These are phyloP conservation scores for Hypoxylon perforatum DNA, from an alignment of 495 filamentous ascomycete genomes.

Conservation along the genomic window DNA sequence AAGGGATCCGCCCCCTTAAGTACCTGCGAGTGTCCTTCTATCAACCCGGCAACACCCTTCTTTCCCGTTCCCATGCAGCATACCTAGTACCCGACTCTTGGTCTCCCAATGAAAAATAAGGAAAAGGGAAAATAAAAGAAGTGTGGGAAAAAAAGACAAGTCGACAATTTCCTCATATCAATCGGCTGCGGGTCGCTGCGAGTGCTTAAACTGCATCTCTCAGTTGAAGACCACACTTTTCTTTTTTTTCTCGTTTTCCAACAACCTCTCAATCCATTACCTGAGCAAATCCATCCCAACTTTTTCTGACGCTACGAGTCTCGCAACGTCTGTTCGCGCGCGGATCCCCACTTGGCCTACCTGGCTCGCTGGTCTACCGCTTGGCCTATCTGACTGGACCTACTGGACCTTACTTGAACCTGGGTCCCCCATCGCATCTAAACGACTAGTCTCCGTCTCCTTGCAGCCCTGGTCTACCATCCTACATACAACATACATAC, in stretches of 20 bases:
- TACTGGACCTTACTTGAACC: slow-evolving; percentile 1
- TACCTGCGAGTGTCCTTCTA: slow-evolving; percentile 35
- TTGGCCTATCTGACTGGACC: too few species aligned
- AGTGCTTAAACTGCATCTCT: slow-evolving; percentile 27
- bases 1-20: slow-evolving; percentile 29
- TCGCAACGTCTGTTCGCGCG: slow-evolving; percentile 42
- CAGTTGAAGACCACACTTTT: slow-evolving; percentile 39
- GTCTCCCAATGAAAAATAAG: slow-evolving; percentile 27
- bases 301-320: slow-evolving; percentile 44
- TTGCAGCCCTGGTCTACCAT: slow-evolving; percentile 16
- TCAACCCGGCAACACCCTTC: slow-evolving; percentile 45
- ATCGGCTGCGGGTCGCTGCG: slow-evolving; percentile 24
- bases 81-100: slow-evolving; percentile 33
- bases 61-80: slow-evolving; percentile 38
- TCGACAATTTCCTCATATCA: slow-evolving; percentile 19
- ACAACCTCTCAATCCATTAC: slow-evolving; percentile 28
- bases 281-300: slow-evolving; percentile 37
- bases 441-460: slow-evolving; percentile 13
- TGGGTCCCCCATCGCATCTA: slow-evolving; percentile 20
- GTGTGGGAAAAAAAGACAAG: slow-evolving; percentile 10
- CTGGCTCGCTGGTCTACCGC: too few species aligned
- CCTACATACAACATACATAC: slow-evolving; percentile 29
- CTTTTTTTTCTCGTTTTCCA: not conserved
- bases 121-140: slow-evolving; percentile 12
- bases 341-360: slow-evolving; percentile 31